These are phyloP conservation scores for Dichotomocladium elegans DNA, from an alignment of 371 early-diverging fungal species.

Conservation along the genomic window DNA sequence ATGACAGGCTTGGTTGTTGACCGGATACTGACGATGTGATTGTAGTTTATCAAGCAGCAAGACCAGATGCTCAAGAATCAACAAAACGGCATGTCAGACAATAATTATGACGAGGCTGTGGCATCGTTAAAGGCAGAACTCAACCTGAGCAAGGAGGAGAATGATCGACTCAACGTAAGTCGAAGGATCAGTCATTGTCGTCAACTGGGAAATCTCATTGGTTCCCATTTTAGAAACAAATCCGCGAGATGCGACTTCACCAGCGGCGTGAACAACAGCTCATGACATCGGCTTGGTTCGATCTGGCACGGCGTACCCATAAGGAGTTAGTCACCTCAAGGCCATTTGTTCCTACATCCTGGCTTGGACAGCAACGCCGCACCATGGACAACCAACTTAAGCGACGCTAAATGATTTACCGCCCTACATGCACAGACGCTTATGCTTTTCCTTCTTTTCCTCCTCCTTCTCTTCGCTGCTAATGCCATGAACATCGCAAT, in stretches of 20 bases:
- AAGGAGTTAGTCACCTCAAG: conserved; percentile 43
- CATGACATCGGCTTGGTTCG: conserved; percentile 78
- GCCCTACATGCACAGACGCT: too few species aligned
- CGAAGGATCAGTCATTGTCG: too few species aligned
- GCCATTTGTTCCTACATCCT: conserved; percentile 54
- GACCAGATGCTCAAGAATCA: conserved; percentile 47
- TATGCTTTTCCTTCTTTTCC: too few species aligned
- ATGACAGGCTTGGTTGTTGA: too few species aligned
- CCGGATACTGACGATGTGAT: background rate
- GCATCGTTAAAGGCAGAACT: conserved; percentile 65
- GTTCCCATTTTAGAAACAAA: conserved; percentile 31
- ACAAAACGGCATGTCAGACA: conserved; percentile 11
- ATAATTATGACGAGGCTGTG: conserved; percentile 65
- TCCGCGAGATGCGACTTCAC: conserved; percentile 54
- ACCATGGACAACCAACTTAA: conserved; percentile 56
- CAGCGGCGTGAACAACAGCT: conserved; percentile 67
- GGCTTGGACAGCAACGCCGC: conserved; percentile 70
- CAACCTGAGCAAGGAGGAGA: conserved; percentile 60
- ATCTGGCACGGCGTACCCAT: conserved; percentile 48
- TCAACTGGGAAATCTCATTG: too few species aligned
- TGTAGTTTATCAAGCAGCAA: conserved; percentile 49
- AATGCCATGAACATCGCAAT: too few species aligned
- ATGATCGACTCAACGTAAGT: conserved; percentile 47
- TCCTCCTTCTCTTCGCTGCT: too few species aligned
- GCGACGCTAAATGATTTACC: conserved; percentile 28